Evolutionary conservation across 148 eudicot species (phyloP), one percentile per base, ranked within the genome.

Genomic region (Vaccinium darrowii): DNA sequence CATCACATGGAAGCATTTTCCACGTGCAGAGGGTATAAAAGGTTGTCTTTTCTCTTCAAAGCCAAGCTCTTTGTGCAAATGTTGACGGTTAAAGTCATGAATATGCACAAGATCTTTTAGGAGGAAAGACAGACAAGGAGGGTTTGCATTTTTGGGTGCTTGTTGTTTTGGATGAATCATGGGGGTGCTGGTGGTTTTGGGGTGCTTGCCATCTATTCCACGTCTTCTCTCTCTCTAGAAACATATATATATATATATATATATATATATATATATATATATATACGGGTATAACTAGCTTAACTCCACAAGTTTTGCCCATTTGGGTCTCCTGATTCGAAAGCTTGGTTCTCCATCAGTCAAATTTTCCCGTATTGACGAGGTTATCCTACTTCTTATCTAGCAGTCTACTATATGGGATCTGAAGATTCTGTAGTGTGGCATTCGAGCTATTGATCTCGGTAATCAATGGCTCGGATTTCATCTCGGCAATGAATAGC

Each of bases 41-140:
- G 84, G 25, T 54, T 23, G 76, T 69, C 23, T 50, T 82, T 52
- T 52, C 65, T 47, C 27, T 5, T 10, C 56, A 82, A 82, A 71
- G 84, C 47, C 39, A 82, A 9, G 11, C 23, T 33, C 21, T 71
- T 11, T 82, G 19, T 82, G 3, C 8, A 3, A 1, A 4, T 19
- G 16, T 7, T 82, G 47, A 69, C 84, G 84, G 84, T 82, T 72
- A 82, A 82, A 82, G 84, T 72, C 65, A 13, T 71, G 30, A 9
- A 11, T 16, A 21, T 21, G 25, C 62, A 71, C 19, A 51, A 82
- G 16, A 15, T 39, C 58, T 50, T 82, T 71, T 33, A 72, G 30
- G 39, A 71, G 77, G 77, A 82, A 71, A 71, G 78, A 14, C 47
- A 71, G 84, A 33, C 50, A 72, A 82, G 78, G 18, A 60, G 84